Evolutionary conservation across 1,284 basidiomycete genomes (phyloP), one percentile per base, ranked within the genome.

Genomic region (Marasmius oreades): DNA sequence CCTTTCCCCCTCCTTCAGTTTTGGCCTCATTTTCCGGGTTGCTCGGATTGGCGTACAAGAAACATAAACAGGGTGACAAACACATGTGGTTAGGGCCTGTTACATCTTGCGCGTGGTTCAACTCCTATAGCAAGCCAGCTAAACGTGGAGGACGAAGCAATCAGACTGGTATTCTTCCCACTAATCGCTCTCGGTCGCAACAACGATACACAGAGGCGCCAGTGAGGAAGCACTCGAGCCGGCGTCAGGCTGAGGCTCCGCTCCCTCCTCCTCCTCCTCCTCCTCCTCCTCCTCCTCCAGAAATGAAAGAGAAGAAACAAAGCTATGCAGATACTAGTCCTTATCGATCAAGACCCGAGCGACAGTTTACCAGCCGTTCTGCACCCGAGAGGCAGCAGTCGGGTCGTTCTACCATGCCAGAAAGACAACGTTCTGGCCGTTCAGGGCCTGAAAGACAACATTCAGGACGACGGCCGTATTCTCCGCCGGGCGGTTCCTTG

Each of bases 31-130:
- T 83, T 60, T 64, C 86, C 42, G 72, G 80, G 59, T 73, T 92
- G 45, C 77, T 89, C 55, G 74, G 78, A 59, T 76, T 91, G 61
- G 81, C 86, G n/a, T 56, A 87, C 56, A 79, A 83, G 58, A 80
- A 85, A 59, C 83, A 88, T 64, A 73, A 75, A 55, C 78, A 75
- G 39, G 89, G 88, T 48, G 80, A 86, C 71, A 77, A 78, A 59
- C 78, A 84, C 62, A 86, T 91, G 74, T 92, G 88, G 89, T 74
- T 83, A 59, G 77, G 78, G 10, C 84, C 89, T 16, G 86, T 89
- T 48, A 87, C 88, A 11, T 77, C 79, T 23, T 86, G 82, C 67
- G 82, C 86, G 53, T 89, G 86, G 88, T 88, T 89, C 65, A 77
- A 76, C 61, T 75, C 74, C 52, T 78, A 77, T 62, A 72, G 72